A percentile compares a stretch with the other conserved stretches of the same genome.
Evolutionary conservation across 352 stramenopile species (phyloP).

Genomic region (Phytophthora palmivora): DNA sequence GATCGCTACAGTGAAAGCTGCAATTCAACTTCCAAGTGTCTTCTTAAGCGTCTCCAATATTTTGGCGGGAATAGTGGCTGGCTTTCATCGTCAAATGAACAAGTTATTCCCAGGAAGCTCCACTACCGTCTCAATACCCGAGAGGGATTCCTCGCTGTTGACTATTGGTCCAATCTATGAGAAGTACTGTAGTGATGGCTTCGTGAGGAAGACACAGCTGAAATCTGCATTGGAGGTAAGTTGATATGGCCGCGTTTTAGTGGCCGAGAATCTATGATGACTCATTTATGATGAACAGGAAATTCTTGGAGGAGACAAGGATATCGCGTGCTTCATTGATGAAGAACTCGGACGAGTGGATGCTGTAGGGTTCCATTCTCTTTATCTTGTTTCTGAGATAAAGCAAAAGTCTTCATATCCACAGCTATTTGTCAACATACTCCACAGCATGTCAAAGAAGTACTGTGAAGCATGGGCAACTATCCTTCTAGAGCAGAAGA

Average conservation of each 20-base stretch:
- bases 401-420: conserved; percentile 46
- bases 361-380: conserved; percentile 57
- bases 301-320: conserved; percentile 12
- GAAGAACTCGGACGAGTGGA: conserved; percentile 57
- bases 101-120: conserved; percentile 58
- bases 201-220: conserved; percentile 32
- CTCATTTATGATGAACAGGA: conserved; percentile 22
- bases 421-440: conserved; percentile 59
- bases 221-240: conserved; percentile 46
- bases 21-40: conserved; percentile 36
- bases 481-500: conserved; percentile 63
- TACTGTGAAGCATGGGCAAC: conserved; percentile 80
- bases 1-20: neutral
- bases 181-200: conserved; percentile 36
- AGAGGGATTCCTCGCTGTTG: conserved; percentile 18
- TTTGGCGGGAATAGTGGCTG: conserved; percentile 64
- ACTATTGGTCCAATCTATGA: conserved; percentile 31
- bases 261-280: neutral
- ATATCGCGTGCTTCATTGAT: conserved; percentile 57
- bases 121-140: conserved; percentile 24
- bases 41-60: conserved; percentile 76
- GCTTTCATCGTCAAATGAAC: conserved; percentile 49
- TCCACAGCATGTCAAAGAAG: conserved; percentile 59
- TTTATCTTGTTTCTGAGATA: conserved; percentile 63
- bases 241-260: conserved; percentile 1